Evolutionary conservation across 306 rosid genomes (phyloP).

Genomic region (Trifolium pratense): DNA sequence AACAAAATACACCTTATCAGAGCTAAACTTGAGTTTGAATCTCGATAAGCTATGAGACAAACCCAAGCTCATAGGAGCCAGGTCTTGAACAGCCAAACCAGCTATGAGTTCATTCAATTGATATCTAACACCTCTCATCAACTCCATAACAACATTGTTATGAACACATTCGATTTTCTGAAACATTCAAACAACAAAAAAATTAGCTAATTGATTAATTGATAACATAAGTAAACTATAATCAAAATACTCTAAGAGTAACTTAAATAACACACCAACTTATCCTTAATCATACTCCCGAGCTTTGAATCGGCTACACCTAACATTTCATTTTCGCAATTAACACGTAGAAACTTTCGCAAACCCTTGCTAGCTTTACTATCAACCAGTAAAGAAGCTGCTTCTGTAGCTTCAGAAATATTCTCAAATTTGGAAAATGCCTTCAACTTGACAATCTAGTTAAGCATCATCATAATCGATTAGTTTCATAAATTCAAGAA

Average conservation of each 20-base stretch:
- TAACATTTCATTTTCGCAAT: conserved; percentile 75
- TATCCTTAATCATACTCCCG: conserved; percentile 83
- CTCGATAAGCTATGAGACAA: conserved; percentile 92
- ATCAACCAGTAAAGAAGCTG: conserved; percentile 74
- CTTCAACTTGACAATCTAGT: conserved; percentile 82
- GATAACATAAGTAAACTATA: not conserved
- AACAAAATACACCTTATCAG: conserved; percentile 72
- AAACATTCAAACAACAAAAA: conserved; percentile 25
- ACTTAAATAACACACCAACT: conserved; percentile 57
- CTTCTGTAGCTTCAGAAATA: conserved; percentile 85
- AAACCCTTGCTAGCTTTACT: conserved; percentile 91
- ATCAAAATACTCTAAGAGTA: not conserved
- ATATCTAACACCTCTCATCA: conserved; percentile 86
- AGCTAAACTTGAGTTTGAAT: conserved; percentile 90
- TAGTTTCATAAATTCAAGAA: conserved; percentile 19
- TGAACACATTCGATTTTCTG: conserved; percentile 92
- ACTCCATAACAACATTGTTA: conserved; percentile 83
- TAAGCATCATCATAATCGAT: not conserved
- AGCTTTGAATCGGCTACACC: conserved; percentile 95
- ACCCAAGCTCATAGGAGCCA: conserved; percentile 98
- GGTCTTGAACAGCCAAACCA: conserved; percentile 84
- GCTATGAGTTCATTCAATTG: conserved; percentile 81
- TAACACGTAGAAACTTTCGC: conserved; percentile 80
- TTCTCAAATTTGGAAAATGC: conserved; percentile 91
- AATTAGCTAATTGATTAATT: not conserved